These are phyloP conservation scores for Cryoendolithus antarcticus DNA, from an alignment of 2,329 filamentous ascomycete genomes.

Conservation along the genomic window DNA sequence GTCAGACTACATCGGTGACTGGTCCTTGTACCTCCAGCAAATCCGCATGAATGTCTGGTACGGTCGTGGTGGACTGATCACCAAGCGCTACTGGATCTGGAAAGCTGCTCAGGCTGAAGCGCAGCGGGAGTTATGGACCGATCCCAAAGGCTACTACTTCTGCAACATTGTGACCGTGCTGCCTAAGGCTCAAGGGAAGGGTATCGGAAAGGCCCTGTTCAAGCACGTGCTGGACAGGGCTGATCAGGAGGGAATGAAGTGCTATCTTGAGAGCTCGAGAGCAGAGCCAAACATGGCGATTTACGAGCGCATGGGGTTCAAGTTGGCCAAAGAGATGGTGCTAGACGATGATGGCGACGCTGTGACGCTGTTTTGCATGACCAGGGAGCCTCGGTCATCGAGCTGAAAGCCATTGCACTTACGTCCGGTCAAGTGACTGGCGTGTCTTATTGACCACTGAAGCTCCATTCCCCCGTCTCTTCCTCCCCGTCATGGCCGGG, in stretches of 20 bases:
- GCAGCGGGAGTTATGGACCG: constrained; percentile 52
- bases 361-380: constrained; percentile 35
- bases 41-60: constrained; percentile 55
- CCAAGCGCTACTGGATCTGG: constrained; percentile 61
- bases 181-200: constrained; percentile 52
- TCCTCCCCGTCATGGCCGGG: too few relatives aligned
- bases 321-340: constrained; percentile 50
- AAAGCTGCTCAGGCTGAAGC: constrained; percentile 52
- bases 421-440: too few relatives aligned
- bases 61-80: constrained; percentile 56
- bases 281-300: constrained; percentile 57
- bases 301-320: constrained; percentile 58
- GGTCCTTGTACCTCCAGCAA: constrained; percentile 55
- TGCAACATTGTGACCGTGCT: constrained; percentile 63
- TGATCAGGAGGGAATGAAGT: constrained; percentile 50
- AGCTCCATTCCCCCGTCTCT: too few relatives aligned
- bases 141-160: constrained; percentile 59
- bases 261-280: constrained; percentile 60
- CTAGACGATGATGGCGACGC: constrained; percentile 50
- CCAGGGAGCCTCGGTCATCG: constrained; percentile 23
- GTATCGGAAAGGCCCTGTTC: constrained; percentile 54
- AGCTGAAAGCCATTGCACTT: too few relatives aligned
- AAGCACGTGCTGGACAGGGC: constrained; percentile 49
- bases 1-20: constrained; percentile 45
- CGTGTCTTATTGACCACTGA: too few relatives aligned